Evolutionary conservation across 2,329 filamentous ascomycete genomes (phyloP).

Genomic region (Alternaria gansuensis): DNA sequence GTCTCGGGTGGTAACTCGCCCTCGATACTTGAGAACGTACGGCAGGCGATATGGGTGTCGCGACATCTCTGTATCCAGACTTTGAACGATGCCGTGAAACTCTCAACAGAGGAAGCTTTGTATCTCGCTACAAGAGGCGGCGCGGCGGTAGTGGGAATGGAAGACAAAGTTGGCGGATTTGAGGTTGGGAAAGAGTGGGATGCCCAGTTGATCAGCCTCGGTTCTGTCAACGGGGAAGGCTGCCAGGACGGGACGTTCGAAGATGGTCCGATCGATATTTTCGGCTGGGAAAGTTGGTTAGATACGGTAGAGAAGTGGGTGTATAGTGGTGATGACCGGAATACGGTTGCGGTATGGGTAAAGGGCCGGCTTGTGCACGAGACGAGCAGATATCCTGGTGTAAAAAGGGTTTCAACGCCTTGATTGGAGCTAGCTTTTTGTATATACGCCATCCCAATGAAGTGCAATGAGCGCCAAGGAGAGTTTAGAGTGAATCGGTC

Average conservation of each 20-base stretch:
- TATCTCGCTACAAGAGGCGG: constrained; percentile 90
- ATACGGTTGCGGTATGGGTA: constrained; percentile 90
- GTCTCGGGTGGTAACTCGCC: constrained; percentile 87
- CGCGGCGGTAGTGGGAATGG: constrained; percentile 79
- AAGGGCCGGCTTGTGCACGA: constrained; percentile 79
- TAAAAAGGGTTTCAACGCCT: background rate
- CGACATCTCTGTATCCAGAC: constrained; percentile 71
- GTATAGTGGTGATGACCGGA: constrained; percentile 91
- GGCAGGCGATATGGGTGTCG: constrained; percentile 81
- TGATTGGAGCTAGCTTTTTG: background rate
- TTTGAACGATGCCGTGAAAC: constrained; percentile 61
- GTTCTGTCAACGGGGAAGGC: constrained; percentile 48
- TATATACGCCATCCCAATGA: background rate
- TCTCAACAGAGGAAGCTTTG: constrained; percentile 85
- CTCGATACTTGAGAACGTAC: constrained; percentile 80
- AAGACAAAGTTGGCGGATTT: constrained; percentile 77
- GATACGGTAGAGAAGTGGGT: constrained; percentile 93
- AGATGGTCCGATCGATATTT: constrained; percentile 80
- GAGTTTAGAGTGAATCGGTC: no score
- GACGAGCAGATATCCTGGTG: constrained; percentile 27
- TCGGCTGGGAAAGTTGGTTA: constrained; percentile 90
- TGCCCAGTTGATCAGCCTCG: constrained; percentile 80
- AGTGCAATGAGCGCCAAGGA: background rate
- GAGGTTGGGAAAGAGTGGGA: constrained; percentile 90
- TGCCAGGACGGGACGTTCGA: constrained; percentile 54